A percentile compares a stretch with the other conserved stretches of the same genome.
phyloP scores from a whole-genome alignment of 1,284 basidiomycete species.

The Vanrija pseudolonga region DNA sequence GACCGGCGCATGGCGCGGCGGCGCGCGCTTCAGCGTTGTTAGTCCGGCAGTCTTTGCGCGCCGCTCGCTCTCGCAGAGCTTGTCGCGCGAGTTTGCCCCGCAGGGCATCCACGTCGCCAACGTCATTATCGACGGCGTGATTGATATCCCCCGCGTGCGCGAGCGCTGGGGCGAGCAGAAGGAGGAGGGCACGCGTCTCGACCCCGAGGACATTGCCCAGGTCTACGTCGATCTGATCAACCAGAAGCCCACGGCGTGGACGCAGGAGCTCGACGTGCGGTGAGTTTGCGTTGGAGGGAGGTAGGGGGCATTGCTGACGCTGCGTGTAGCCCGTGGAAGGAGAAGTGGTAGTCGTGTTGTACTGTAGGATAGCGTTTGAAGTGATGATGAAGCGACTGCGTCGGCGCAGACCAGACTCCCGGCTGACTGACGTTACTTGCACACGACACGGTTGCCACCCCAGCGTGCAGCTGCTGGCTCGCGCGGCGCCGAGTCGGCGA shows the following conservation, averaged over 20 bases:
- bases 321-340: too few relatives aligned
- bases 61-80: slow-evolving; percentile 36
- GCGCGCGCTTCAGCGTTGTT: slow-evolving; percentile 34
- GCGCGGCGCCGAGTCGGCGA: too few relatives aligned
- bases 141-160: slow-evolving; percentile 32
- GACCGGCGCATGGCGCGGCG: slow-evolving; percentile 36
- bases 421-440: too few relatives aligned
- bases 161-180: slow-evolving; percentile 23
- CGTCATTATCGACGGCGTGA: slow-evolving; percentile 48
- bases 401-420: too few relatives aligned
- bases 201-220: slow-evolving; percentile 16
- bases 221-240: slow-evolving; percentile 41
- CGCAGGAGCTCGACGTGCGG: slow-evolving; percentile 45
- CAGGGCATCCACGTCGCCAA: slow-evolving; percentile 50
- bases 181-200: slow-evolving; percentile 17
- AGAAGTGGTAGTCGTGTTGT: too few relatives aligned
- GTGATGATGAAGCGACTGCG: too few relatives aligned
- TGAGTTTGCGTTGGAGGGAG: too few relatives aligned
- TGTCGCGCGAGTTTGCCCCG: slow-evolving; percentile 49
- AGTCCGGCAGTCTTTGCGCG: slow-evolving; percentile 39
- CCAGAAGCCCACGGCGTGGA: slow-evolving; percentile 43
- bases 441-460: too few relatives aligned
- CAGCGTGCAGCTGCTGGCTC: too few relatives aligned
- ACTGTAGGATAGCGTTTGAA: too few relatives aligned
- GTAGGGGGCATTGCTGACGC: too few relatives aligned